Conservation (phyloP, 306 rosid species). For the Crataegus laevigata region DNA sequence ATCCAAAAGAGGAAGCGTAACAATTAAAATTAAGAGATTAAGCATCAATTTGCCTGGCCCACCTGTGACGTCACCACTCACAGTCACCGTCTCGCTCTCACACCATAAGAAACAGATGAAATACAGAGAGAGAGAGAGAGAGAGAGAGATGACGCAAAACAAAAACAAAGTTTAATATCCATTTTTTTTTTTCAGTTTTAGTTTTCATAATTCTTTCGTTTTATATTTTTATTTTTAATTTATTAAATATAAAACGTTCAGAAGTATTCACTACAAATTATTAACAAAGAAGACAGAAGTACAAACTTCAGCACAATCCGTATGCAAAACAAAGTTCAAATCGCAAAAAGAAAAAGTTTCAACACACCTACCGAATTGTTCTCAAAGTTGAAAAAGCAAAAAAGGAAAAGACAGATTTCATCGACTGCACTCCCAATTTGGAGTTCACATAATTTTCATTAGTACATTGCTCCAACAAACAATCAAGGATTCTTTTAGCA, state of each 20-base stretch:
- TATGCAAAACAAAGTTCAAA: too few relatives aligned
- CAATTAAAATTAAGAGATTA: not conserved
- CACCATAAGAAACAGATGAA: not conserved
- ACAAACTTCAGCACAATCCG: not conserved
- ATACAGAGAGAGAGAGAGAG: not conserved
- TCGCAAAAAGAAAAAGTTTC: not conserved
- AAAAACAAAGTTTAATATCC: not conserved
- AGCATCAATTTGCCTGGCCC: constrained; percentile 4
- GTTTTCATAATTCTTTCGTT: too few relatives aligned
- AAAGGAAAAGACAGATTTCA: not conserved
- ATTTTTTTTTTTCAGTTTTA: too few relatives aligned
- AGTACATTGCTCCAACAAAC: not conserved
- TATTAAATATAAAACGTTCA: too few relatives aligned
- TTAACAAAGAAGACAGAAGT: too few relatives aligned
- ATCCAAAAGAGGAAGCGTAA: not conserved
- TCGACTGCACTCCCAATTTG: too few relatives aligned
- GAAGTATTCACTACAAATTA: too few relatives aligned
- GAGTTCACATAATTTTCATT: not conserved
- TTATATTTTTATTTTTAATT: too few relatives aligned
- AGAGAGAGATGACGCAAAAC: not conserved
- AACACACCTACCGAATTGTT: too few relatives aligned
- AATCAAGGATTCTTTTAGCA: not conserved
- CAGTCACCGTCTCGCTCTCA: not conserved
- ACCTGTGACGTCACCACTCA: not conserved
- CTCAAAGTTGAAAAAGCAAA: not conserved